phyloP scores from a whole-genome alignment of 1,284 basidiomycete species.

The Sporisorium exsertum region DNA sequence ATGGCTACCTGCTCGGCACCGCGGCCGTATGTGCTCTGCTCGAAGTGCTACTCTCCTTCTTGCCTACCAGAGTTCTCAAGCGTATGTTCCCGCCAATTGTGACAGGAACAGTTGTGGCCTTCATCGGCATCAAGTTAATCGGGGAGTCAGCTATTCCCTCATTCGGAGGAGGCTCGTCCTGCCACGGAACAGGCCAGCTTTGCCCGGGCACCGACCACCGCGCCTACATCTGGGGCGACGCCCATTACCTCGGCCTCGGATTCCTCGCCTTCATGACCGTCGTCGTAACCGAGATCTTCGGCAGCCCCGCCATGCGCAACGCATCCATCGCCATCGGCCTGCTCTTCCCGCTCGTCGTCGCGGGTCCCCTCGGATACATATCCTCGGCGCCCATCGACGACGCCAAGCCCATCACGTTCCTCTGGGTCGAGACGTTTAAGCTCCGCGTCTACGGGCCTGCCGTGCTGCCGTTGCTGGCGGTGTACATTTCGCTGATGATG shows the following conservation, averaged over 20 bases:
- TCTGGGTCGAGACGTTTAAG: constrained; percentile 82
- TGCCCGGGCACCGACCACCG: constrained; percentile 74
- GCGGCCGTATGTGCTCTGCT: constrained; percentile 82
- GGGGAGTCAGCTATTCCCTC: constrained; percentile 79
- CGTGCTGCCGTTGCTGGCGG: constrained; percentile 83
- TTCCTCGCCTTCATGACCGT: constrained; percentile 84
- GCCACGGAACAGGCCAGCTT: constrained; percentile 75
- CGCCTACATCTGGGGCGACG: constrained; percentile 76
- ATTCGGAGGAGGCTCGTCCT: constrained; percentile 80
- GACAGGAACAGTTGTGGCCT: constrained; percentile 71
- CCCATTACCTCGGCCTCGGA: constrained; percentile 84
- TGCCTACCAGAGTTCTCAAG: constrained; percentile 75
- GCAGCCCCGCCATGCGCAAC: constrained; percentile 81
- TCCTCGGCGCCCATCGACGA: constrained; percentile 41
- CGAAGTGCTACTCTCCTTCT: constrained; percentile 82
- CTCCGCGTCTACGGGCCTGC: constrained; percentile 82
- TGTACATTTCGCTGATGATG: constrained; percentile 77
- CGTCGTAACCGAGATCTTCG: constrained; percentile 79
- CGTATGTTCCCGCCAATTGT: constrained; percentile 84
- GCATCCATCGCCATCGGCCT: constrained; percentile 70
- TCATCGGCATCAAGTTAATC: constrained; percentile 80
- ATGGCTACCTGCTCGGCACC: constrained; percentile 75
- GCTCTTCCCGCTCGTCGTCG: constrained; percentile 56
- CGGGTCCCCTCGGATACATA: constrained; percentile 59
- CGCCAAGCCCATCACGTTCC: constrained; percentile 52